phyloP scores from a whole-genome alignment of 306 rosid genomes.

The Carpinus fangiana region DNA sequence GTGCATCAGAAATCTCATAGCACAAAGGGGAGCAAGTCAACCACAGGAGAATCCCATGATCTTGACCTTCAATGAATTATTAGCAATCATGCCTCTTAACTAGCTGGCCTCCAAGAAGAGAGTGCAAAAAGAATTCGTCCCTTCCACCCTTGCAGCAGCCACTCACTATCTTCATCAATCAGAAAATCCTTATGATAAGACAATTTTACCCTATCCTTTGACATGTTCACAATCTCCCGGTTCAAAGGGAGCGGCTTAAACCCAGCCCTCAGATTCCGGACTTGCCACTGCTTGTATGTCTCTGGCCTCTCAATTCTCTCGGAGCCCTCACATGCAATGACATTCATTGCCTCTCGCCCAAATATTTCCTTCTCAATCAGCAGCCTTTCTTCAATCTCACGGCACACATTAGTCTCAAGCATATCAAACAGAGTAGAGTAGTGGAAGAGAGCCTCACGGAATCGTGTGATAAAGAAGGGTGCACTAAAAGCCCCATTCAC shows the following conservation, averaged over 20 bases:
- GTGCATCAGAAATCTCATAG: not conserved
- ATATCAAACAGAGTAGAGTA: slow-evolving; percentile 40
- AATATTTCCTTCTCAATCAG: slow-evolving; percentile 39
- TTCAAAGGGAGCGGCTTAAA: slow-evolving; percentile 38
- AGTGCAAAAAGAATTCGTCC: slow-evolving; percentile 39
- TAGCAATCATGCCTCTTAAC: not conserved
- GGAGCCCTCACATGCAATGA: slow-evolving; percentile 43
- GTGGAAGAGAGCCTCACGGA: slow-evolving; percentile 47
- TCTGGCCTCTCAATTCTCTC: slow-evolving; percentile 49
- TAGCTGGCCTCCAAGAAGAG: slow-evolving; percentile 36
- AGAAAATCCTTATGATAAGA: slow-evolving; percentile 39
- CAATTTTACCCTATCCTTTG: slow-evolving; percentile 29
- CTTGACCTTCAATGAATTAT: not conserved
- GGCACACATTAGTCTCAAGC: slow-evolving; percentile 33
- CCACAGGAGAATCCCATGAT: not conserved
- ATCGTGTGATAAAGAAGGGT: slow-evolving; percentile 40
- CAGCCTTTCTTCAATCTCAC: slow-evolving; percentile 38
- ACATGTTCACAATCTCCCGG: slow-evolving; percentile 29
- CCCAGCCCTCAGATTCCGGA: slow-evolving; percentile 33
- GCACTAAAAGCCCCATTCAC: slow-evolving; percentile 41
- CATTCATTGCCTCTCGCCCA: slow-evolving; percentile 42
- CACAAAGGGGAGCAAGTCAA: not conserved
- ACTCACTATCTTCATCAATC: slow-evolving; percentile 33
- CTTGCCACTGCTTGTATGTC: slow-evolving; percentile 40
- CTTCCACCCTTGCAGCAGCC: slow-evolving; percentile 47